Evolutionary conservation across 1,284 basidiomycete genomes (phyloP).

Genomic region (Kalmanozyma brasiliensis): DNA sequence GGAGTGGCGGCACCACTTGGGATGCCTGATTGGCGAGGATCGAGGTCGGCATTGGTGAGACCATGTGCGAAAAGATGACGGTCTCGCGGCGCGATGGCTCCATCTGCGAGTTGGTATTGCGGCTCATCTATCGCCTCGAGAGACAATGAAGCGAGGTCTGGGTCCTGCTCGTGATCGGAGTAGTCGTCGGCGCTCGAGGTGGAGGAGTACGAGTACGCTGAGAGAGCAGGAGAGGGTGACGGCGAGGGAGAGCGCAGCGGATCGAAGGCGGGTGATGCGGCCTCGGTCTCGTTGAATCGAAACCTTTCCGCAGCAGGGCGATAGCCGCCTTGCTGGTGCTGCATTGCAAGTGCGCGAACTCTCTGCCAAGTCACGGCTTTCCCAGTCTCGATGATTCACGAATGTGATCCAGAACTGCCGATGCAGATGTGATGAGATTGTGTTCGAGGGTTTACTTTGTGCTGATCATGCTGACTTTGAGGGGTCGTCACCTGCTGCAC

Average conservation of each 20-base stretch:
- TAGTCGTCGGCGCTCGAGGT: conserved; percentile 34
- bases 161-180: conserved; percentile 40
- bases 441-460: background rate
- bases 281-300: conserved; percentile 11
- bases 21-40: conserved; percentile 22
- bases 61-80: background rate
- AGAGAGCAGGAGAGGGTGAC: conserved; percentile 48
- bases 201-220: conserved; percentile 49
- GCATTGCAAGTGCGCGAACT: conserved; percentile 1
- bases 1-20: conserved; percentile 43
- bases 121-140: conserved; percentile 51
- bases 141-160: conserved; percentile 44
- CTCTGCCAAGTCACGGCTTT: background rate
- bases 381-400: no score
- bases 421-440: no score
- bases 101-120: conserved; percentile 24
- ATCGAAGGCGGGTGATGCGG: conserved; percentile 19
- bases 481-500: no score
- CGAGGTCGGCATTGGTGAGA: conserved; percentile 13
- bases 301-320: conserved; percentile 11
- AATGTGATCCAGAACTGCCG: background rate
- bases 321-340: conserved; percentile 16
- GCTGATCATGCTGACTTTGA: conserved; percentile 9
- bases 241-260: conserved; percentile 37
- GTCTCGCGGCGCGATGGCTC: background rate